Conservation (phyloP, 345 rosid species). For the Lepidium aucheri region DNA sequence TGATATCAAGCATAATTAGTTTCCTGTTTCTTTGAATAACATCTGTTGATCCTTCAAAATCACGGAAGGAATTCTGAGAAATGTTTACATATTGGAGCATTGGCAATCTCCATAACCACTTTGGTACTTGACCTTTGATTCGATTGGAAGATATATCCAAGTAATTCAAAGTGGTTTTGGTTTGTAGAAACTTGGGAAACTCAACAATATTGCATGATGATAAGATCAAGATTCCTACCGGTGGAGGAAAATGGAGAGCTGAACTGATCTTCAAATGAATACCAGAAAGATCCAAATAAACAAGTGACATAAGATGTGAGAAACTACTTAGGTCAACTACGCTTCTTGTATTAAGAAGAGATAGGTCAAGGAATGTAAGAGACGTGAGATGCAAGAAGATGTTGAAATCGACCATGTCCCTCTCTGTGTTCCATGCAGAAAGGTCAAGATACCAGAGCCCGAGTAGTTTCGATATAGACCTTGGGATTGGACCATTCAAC, state of each 20-base stretch:
- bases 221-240: neutral
- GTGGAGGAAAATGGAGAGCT: neutral
- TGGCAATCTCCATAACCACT: slow-evolving; percentile 4
- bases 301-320: neutral
- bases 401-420: neutral
- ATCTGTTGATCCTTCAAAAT: neutral
- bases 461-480: slow-evolving; percentile 1
- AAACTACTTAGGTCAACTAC: neutral
- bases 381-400: slow-evolving; percentile 7
- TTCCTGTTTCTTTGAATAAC: neutral
- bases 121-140: slow-evolving; percentile 14
- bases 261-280: neutral
- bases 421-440: neutral
- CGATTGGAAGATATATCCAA: slow-evolving; percentile 24
- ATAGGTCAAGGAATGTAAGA: neutral
- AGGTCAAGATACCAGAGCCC: neutral
- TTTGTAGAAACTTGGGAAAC: slow-evolving; percentile 19
- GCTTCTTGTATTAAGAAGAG: slow-evolving; percentile 6
- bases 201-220: neutral
- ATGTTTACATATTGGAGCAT: neutral
- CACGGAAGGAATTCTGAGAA: neutral
- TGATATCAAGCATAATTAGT: too few species aligned
- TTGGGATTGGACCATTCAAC: slow-evolving; percentile 17
- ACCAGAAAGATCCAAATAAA: neutral
- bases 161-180: neutral